Percentiles rank a stretch among this genome's conserved stretches.
Conservation (phyloP, 148 eudicot genomes). For the Rhododendron molle region DNA sequence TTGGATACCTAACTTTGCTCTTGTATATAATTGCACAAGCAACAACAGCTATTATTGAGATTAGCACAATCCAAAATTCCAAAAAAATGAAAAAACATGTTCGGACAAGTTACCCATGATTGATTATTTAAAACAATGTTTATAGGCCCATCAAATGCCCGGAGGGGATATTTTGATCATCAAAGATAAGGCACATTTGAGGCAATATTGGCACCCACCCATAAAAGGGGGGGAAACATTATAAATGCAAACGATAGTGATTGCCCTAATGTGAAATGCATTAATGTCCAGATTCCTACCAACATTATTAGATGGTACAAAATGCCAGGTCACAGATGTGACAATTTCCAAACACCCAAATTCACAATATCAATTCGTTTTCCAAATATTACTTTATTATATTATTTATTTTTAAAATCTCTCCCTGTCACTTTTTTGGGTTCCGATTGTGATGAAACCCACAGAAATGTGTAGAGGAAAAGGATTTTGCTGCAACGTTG, state of each 20-base stretch:
- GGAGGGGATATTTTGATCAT: not conserved
- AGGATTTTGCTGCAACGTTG: no score
- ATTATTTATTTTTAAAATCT: no score
- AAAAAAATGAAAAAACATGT: not conserved
- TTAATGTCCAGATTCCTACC: not conserved
- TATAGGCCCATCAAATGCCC: not conserved
- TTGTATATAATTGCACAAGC: not conserved
- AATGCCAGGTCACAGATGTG: no score
- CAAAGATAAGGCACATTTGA: not conserved
- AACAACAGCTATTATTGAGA: not conserved
- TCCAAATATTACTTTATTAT: no score
- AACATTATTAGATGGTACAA: no score
- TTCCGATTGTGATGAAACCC: no score
- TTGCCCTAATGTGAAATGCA: not conserved
- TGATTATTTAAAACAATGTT: not conserved
- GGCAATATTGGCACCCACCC: not conserved
- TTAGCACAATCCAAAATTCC: not conserved
- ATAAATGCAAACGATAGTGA: not conserved
- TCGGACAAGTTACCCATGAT: not conserved
- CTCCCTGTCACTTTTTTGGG: no score
- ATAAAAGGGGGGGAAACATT: not conserved
- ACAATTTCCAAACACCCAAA: no score
- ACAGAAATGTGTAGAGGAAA: no score
- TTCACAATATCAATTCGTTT: no score
- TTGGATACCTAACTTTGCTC: no score